These are phyloP conservation scores for Tricholoma flavovirens DNA, from an alignment of 768 basidiomycete genomes.

Conservation along the genomic window DNA sequence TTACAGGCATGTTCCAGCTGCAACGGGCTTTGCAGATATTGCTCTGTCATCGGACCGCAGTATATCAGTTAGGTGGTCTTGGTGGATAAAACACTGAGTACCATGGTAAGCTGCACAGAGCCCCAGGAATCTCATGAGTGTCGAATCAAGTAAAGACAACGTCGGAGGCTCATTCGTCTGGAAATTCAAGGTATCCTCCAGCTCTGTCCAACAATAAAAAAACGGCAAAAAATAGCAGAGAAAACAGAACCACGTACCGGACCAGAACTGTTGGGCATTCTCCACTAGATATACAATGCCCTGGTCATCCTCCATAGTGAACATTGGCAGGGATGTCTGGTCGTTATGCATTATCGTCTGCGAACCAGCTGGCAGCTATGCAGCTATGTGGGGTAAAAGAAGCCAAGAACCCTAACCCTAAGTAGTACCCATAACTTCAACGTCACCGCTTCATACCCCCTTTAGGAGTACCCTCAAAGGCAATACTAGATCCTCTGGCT, in stretches of 20 bases:
- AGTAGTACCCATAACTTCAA: neutral
- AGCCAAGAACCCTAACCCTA: neutral
- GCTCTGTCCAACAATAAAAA: conserved; percentile 45
- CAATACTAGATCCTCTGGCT: no score
- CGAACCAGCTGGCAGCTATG: neutral
- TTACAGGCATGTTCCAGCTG: conserved; percentile 83
- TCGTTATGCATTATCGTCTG: conserved; percentile 21
- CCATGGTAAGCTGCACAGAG: conserved; percentile 87
- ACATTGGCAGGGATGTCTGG: conserved; percentile 21
- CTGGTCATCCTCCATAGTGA: conserved; percentile 59
- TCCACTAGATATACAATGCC: conserved; percentile 80
- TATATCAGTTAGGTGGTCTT: conserved; percentile 2
- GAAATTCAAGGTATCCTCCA: conserved; percentile 75
- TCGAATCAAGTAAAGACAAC: conserved; percentile 70
- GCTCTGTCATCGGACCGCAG: conserved; percentile 38
- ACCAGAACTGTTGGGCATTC: conserved; percentile 86
- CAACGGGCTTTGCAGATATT: conserved; percentile 76
- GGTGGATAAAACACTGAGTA: conserved; percentile 27
- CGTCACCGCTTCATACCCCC: no score
- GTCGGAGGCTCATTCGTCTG: conserved; percentile 58
- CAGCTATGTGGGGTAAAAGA: neutral
- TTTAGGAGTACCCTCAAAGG: no score
- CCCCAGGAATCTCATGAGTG: conserved; percentile 68
- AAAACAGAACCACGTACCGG: conserved; percentile 46
- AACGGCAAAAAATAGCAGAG: neutral